Percentiles rank a stretch among this genome's conserved stretches.
These are phyloP conservation scores for Podospora pseudoanserina DNA, from an alignment of 495 filamentous ascomycete genomes.

Conservation along the genomic window DNA sequence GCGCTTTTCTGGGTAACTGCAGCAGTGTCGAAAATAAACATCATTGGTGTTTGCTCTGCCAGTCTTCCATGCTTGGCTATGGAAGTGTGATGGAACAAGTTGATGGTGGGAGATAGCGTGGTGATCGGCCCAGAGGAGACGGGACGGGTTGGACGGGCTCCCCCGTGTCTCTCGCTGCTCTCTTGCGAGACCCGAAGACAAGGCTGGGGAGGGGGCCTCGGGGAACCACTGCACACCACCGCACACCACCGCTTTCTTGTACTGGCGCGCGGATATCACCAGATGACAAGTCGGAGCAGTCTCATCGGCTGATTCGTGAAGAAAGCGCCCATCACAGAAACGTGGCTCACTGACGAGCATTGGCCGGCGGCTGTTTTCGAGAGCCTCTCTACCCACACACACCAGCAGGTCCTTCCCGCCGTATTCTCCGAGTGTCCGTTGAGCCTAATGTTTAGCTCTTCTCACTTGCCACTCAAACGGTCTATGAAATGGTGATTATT, in stretches of 20 bases:
- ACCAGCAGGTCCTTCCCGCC: not conserved
- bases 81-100: conserved; percentile 23
- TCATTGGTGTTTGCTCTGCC: conserved; percentile 15
- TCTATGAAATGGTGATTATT: not conserved
- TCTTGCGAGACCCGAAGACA: not conserved
- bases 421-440: not conserved
- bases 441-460: not conserved
- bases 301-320: conserved; percentile 15
- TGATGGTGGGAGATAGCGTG: conserved; percentile 10
- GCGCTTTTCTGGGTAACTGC: conserved; percentile 20
- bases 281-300: not conserved
- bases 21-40: conserved; percentile 10
- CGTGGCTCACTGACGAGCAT: not conserved
- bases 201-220: not conserved
- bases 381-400: not conserved
- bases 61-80: conserved; percentile 20
- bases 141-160: conserved; percentile 8
- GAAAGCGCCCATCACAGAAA: conserved; percentile 11
- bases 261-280: conserved; percentile 20
- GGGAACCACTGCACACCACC: not conserved
- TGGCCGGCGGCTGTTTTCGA: not conserved
- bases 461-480: not conserved
- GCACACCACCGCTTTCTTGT: not conserved
- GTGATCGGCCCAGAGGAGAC: conserved; percentile 14
- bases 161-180: conserved; percentile 7